Conservation (phyloP, 768 basidiomycete species). For the Mycena leptocephala region DNA sequence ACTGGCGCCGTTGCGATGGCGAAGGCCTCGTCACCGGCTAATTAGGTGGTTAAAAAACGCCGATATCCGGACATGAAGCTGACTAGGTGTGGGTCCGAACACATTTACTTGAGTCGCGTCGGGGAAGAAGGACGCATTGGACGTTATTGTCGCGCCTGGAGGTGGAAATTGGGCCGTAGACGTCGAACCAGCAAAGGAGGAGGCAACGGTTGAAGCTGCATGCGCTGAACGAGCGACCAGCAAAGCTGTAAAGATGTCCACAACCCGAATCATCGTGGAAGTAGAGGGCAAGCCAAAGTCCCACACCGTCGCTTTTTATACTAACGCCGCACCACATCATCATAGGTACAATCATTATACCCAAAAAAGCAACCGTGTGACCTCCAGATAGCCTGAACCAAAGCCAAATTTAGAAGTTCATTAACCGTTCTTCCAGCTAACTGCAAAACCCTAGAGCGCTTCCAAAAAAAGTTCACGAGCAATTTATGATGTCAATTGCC, state of each 20-base stretch:
- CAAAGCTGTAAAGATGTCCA: not conserved
- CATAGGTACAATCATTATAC: too few relatives aligned
- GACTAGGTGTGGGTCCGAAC: slow-evolving; percentile 66
- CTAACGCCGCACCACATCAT: too few relatives aligned
- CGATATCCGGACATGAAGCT: slow-evolving; percentile 18
- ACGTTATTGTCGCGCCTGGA: slow-evolving; percentile 52
- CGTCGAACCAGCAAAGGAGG: slow-evolving; percentile 61
- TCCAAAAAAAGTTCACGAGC: too few relatives aligned
- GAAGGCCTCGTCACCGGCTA: slow-evolving; percentile 62
- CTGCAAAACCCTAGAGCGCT: too few relatives aligned
- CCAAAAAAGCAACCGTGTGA: too few relatives aligned
- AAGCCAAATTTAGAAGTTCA: too few relatives aligned
- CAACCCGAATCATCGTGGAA: not conserved
- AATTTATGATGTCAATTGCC: too few relatives aligned
- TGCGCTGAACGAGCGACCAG: not conserved
- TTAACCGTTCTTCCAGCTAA: too few relatives aligned
- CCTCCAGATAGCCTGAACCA: too few relatives aligned
- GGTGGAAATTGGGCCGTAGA: slow-evolving; percentile 61
- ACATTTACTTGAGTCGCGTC: slow-evolving; percentile 60
- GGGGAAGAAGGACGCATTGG: slow-evolving; percentile 59
- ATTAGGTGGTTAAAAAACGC: not conserved
- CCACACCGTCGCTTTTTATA: not conserved
- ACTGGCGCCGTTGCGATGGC: slow-evolving; percentile 61
- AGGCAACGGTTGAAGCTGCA: slow-evolving; percentile 31
- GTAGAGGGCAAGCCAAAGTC: not conserved